Conservation (phyloP, 2,329 filamentous ascomycete species). For the Cytospora paraplurivora region DNA sequence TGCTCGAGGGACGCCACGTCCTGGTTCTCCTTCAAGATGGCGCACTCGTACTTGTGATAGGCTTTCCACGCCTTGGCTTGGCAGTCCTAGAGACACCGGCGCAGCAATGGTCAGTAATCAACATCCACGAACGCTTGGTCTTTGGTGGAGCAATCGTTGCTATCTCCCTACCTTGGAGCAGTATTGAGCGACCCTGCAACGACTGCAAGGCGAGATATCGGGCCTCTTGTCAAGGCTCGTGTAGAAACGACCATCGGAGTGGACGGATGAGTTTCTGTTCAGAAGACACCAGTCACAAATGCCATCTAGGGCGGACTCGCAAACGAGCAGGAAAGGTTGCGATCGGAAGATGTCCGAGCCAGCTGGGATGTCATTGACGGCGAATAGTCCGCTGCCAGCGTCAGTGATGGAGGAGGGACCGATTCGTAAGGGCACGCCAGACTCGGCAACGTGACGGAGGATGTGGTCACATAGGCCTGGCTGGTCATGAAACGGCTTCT, state of each 20-base stretch:
- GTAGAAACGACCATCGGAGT: constrained; percentile 22
- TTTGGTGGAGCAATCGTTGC: too few species aligned
- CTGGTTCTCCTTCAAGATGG: constrained; percentile 30
- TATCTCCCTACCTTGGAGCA: constrained; percentile 34
- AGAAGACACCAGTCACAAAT: constrained; percentile 37
- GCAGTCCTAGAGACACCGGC: constrained; percentile 32
- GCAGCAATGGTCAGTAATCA: neutral
- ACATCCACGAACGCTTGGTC: too few species aligned
- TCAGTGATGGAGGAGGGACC: constrained; percentile 28
- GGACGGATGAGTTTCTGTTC: constrained; percentile 23
- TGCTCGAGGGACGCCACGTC: constrained; percentile 29
- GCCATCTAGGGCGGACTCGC: constrained; percentile 26
- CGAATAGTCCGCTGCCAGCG: constrained; percentile 36
- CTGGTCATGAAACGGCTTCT: constrained; percentile 20
- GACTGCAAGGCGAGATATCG: constrained; percentile 30
- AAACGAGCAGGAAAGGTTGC: constrained; percentile 28
- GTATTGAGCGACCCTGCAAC: constrained; percentile 35
- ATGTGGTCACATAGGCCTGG: constrained; percentile 22
- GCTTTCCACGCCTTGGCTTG: constrained; percentile 36
- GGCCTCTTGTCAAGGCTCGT: constrained; percentile 5
- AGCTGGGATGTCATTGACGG: constrained; percentile 24
- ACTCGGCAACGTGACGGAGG: constrained; percentile 4
- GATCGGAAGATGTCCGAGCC: constrained; percentile 36
- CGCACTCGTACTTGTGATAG: constrained; percentile 39
- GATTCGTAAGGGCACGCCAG: constrained; percentile 13